These are phyloP conservation scores for Aspergillus niger DNA, from an alignment of 2,329 filamentous ascomycete genomes.

Conservation along the genomic window DNA sequence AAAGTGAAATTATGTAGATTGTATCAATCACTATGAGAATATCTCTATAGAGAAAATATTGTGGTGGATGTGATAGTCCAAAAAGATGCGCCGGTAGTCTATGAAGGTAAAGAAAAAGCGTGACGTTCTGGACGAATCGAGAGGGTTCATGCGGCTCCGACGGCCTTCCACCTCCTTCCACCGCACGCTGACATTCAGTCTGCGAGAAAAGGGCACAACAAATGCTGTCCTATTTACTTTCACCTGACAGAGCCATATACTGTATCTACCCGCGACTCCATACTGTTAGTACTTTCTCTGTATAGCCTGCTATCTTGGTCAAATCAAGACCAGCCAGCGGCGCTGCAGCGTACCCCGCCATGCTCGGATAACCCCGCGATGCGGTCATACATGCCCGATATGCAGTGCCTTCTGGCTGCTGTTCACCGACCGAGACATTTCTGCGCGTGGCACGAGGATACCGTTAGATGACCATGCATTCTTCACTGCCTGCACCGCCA, in stretches of 20 bases:
- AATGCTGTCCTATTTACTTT: not conserved
- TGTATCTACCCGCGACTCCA: not conserved
- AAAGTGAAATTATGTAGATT: not conserved
- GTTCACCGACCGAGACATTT: constrained; percentile 1
- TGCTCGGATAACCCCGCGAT: constrained; percentile 22
- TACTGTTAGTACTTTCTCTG: not conserved
- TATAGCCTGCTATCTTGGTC: not conserved
- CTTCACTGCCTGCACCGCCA: not conserved
- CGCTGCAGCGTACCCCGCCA: constrained; percentile 19
- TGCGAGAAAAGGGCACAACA: not conserved
- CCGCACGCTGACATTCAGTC: constrained; percentile 3
- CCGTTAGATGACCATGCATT: not conserved
- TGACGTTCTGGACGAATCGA: constrained; percentile 21
- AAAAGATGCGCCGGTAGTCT: not conserved
- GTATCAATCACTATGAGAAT: not conserved
- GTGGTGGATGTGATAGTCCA: not conserved
- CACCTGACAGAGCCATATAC: not conserved
- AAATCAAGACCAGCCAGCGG: not conserved
- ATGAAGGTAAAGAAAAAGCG: constrained; percentile 12
- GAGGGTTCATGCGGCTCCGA: constrained; percentile 31
- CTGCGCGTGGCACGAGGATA: not conserved
- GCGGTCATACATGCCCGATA: constrained; percentile 17
- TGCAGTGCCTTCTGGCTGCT: not conserved
- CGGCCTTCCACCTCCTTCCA: constrained; percentile 28
- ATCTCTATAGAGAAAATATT: constrained; percentile 4